phyloP scores from a whole-genome alignment of 2,329 filamentous ascomycete genomes.

The Colletotrichum sp. region DNA sequence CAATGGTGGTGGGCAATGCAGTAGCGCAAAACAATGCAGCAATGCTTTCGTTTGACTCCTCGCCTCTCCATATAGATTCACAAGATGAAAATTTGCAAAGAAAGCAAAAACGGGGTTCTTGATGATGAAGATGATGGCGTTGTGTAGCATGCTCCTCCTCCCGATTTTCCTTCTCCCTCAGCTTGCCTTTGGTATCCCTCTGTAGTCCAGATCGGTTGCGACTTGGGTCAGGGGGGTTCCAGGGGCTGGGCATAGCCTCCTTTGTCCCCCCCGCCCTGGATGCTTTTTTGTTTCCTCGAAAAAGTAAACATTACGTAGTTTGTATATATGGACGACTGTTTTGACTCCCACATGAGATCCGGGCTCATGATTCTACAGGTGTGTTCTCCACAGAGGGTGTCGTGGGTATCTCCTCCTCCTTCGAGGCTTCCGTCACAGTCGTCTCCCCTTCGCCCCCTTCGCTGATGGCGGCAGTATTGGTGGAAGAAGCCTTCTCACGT shows the following conservation, averaged over 20 bases:
- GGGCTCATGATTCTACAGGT: conserved; percentile 20
- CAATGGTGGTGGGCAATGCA: not conserved
- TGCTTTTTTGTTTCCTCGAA: conserved; percentile 2
- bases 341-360: conserved; percentile 4
- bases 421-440: conserved; percentile 9
- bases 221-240: not conserved
- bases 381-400: conserved; percentile 21
- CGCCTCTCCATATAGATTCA: not conserved
- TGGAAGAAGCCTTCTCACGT: conserved; percentile 61
- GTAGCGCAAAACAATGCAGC: not conserved
- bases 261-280: not conserved
- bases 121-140: not conserved
- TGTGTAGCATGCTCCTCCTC: not conserved
- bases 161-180: not conserved
- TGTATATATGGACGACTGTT: conserved; percentile 17
- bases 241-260: not conserved
- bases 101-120: not conserved
- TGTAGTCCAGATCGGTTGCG: not conserved
- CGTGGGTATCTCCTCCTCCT: conserved; percentile 21
- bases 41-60: not conserved
- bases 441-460: conserved; percentile 19
- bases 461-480: conserved; percentile 27
- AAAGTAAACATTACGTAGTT: conserved; percentile 24
- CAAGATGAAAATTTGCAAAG: not conserved
- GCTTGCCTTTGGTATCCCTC: not conserved